These are phyloP conservation scores for Primulina huaijiensis DNA, from an alignment of 257 asterid genomes.

Conservation along the genomic window DNA sequence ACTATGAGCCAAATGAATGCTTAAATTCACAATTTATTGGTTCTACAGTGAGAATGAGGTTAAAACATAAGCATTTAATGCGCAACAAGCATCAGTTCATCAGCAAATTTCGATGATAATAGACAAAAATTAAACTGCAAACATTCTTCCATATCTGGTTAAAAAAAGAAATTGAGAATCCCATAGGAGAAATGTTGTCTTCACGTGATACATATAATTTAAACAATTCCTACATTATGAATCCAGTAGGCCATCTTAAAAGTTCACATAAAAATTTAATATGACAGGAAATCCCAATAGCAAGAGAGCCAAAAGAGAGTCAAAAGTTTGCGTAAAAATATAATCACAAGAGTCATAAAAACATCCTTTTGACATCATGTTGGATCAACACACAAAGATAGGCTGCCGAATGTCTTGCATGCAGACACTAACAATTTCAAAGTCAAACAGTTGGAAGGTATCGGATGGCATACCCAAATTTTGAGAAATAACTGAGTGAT, in stretches of 20 bases:
- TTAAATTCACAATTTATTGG: conserved; percentile 2
- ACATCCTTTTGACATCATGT: conserved; percentile 3
- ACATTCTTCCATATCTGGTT: neutral
- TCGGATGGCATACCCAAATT: conserved; percentile 66
- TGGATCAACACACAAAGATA: conserved; percentile 12
- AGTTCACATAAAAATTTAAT: conserved; percentile 4
- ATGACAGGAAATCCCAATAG: neutral
- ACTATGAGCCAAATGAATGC: neutral
- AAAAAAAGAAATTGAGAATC: neutral
- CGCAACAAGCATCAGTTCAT: neutral
- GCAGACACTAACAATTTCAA: conserved; percentile 5
- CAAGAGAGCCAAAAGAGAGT: neutral
- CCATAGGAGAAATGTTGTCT: neutral
- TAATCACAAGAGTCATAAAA: neutral
- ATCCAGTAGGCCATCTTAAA: conserved; percentile 1
- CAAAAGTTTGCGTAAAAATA: neutral
- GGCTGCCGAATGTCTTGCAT: conserved; percentile 2
- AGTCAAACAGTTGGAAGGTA: conserved; percentile 4
- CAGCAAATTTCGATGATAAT: neutral
- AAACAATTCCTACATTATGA: conserved; percentile 7
- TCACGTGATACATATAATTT: conserved; percentile 4
- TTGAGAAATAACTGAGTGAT: conserved; percentile 68
- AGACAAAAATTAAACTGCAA: neutral
- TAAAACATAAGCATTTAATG: too few species aligned
- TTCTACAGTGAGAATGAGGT: conserved; percentile 1